A percentile compares a stretch with the other conserved stretches of the same genome.
phyloP scores from a whole-genome alignment of 495 filamentous ascomycete genomes.

The Hypoxylon rickii region DNA sequence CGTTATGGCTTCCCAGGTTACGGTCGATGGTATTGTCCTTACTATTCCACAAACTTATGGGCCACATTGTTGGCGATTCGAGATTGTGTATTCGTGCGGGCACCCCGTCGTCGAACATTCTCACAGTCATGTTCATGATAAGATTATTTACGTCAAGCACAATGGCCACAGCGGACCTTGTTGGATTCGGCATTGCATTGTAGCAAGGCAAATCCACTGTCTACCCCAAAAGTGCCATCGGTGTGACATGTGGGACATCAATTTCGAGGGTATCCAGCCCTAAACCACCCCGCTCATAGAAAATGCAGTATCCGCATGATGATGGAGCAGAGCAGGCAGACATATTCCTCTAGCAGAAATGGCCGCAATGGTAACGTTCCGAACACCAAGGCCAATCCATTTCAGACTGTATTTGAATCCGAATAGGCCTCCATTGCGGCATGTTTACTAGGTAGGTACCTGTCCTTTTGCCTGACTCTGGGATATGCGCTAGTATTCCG shows the following conservation, averaged over 20 bases:
- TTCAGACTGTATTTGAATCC: too few species aligned
- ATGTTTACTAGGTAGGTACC: too few species aligned
- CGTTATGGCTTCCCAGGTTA: neutral
- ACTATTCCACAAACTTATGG: neutral
- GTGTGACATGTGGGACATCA: constrained; percentile 5
- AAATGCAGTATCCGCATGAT: neutral
- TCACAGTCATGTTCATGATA: neutral
- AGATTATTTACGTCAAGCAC: constrained; percentile 13
- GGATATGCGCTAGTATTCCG: too few species aligned
- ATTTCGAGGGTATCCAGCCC: neutral
- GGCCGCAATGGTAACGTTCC: too few species aligned
- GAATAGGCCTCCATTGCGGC: too few species aligned
- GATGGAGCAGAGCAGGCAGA: neutral
- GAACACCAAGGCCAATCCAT: too few species aligned
- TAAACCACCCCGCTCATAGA: constrained; percentile 1
- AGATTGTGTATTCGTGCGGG: constrained; percentile 3
- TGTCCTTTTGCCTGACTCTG: too few species aligned
- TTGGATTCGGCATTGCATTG: constrained; percentile 1
- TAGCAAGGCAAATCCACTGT: neutral
- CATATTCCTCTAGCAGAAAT: neutral
- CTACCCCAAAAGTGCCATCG: constrained; percentile 1
- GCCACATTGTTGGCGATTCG: constrained; percentile 1
- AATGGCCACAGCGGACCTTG: constrained; percentile 18
- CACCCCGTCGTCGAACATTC: neutral
- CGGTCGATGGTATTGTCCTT: neutral